Conservation (phyloP, 148 eudicot species). For the Camellia granthamiana region DNA sequence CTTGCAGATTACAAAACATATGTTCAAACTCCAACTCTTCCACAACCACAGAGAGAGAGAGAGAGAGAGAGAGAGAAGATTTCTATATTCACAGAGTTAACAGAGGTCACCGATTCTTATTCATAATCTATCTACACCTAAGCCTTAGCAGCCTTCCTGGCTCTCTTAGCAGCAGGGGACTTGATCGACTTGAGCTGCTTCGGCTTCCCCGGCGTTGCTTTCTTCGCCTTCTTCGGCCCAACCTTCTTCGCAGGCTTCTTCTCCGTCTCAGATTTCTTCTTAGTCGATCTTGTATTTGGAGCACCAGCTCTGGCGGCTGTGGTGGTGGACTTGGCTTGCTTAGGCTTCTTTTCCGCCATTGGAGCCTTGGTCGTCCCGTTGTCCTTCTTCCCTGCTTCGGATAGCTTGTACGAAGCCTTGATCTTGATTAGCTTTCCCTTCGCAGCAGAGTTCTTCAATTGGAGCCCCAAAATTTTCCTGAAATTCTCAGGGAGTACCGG, state of each 20-base stretch:
- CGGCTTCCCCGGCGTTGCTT: slow-evolving; percentile 39
- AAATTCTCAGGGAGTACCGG: slow-evolving; percentile 60
- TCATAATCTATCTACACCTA: neutral
- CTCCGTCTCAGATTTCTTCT: slow-evolving; percentile 26
- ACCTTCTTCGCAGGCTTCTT: slow-evolving; percentile 27
- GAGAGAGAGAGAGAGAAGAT: too few relatives aligned
- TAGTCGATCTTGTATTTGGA: slow-evolving; percentile 21
- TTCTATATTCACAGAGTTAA: slow-evolving; percentile 2
- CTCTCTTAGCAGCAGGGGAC: slow-evolving; percentile 46
- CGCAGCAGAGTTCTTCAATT: slow-evolving; percentile 60
- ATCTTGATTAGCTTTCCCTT: slow-evolving; percentile 67
- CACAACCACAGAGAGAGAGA: neutral
- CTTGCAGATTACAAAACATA: slow-evolving; percentile 8
- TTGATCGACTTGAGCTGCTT: slow-evolving; percentile 65
- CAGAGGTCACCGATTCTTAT: neutral
- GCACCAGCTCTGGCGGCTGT: slow-evolving; percentile 31
- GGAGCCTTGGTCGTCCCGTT: slow-evolving; percentile 6
- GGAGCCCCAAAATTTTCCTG: slow-evolving; percentile 62
- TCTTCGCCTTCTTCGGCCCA: slow-evolving; percentile 33
- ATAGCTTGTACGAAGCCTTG: slow-evolving; percentile 71
- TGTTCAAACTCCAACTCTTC: neutral
- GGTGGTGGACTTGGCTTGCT: slow-evolving; percentile 4
- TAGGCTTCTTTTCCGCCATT: slow-evolving; percentile 22
- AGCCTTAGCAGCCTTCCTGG: slow-evolving; percentile 31
- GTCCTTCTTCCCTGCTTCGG: slow-evolving; percentile 38